phyloP scores from a whole-genome alignment of 345 rosid genomes.

The Erodium maritimum region DNA sequence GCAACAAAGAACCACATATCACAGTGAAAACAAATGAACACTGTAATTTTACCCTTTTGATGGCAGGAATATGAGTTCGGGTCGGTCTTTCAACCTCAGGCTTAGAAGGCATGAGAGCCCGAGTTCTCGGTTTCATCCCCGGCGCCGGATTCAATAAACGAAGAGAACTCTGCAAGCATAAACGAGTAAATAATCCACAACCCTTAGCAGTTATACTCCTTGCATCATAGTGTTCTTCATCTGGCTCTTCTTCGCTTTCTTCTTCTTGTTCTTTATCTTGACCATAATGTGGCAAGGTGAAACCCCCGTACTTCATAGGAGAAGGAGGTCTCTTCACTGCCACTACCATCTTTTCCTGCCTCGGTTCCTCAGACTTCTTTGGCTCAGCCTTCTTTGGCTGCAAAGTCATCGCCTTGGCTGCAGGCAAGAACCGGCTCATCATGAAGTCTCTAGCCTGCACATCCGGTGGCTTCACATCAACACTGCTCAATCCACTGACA shows the following conservation, averaged over 20 bases:
- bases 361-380: constrained; percentile 34
- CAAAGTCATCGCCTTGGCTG: constrained; percentile 89
- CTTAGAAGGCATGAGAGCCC: constrained; percentile 24
- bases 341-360: constrained; percentile 24
- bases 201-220: constrained; percentile 41
- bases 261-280: constrained; percentile 28
- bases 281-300: constrained; percentile 17
- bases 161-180: constrained; percentile 52
- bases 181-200: constrained; percentile 63
- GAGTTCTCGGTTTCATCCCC: constrained; percentile 36
- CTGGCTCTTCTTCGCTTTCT: constrained; percentile 31
- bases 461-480: constrained; percentile 33
- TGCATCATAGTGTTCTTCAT: constrained; percentile 23
- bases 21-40: not conserved
- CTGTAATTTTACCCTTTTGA: constrained; percentile 32
- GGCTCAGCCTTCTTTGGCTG: constrained; percentile 48
- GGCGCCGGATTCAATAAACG: constrained; percentile 50
- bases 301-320: constrained; percentile 15
- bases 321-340: constrained; percentile 21
- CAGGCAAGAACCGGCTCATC: constrained; percentile 90
- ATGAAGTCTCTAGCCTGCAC: constrained; percentile 60
- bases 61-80: constrained; percentile 35
- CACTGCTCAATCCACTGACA: constrained; percentile 38
- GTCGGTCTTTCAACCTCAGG: constrained; percentile 21
- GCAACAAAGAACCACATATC: no score